A percentile compares a stretch with the other conserved stretches of the same genome.
These are phyloP conservation scores for Populus euphratica DNA, from an alignment of 345 rosid species.

Conservation along the genomic window DNA sequence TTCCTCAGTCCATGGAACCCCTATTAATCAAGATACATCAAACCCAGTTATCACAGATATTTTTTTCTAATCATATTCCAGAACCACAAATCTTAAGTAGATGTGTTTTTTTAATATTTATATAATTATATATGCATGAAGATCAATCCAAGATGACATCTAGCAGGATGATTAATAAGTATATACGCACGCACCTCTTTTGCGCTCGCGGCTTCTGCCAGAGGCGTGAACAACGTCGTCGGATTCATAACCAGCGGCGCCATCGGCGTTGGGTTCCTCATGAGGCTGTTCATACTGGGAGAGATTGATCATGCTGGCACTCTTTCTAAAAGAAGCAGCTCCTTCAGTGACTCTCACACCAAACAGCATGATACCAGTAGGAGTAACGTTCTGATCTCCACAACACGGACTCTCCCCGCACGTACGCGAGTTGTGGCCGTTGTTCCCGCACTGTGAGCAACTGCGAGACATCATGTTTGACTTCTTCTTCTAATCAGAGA, in stretches of 20 bases:
- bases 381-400: background rate
- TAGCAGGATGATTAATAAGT: background rate
- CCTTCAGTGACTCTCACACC: constrained; percentile 60
- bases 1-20: constrained; percentile 86
- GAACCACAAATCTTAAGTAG: background rate
- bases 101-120: no score
- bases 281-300: constrained; percentile 54
- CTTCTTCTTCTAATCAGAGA: background rate
- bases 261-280: constrained; percentile 42
- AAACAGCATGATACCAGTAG: constrained; percentile 66
- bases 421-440: constrained; percentile 64
- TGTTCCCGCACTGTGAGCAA: constrained; percentile 66
- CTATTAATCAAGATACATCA: constrained; percentile 18
- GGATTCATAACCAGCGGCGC: constrained; percentile 54
- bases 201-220: constrained; percentile 59
- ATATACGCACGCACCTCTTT: constrained; percentile 43
- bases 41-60: background rate
- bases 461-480: constrained; percentile 41
- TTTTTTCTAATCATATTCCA: background rate
- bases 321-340: constrained; percentile 48
- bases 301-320: constrained; percentile 64
- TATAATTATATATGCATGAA: no score
- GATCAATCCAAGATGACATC: no score
- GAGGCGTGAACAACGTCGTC: constrained; percentile 72
- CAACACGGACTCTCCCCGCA: constrained; percentile 27